These are phyloP conservation scores for Mycena sanguinolenta DNA, from an alignment of 768 basidiomycete genomes.

Conservation along the genomic window DNA sequence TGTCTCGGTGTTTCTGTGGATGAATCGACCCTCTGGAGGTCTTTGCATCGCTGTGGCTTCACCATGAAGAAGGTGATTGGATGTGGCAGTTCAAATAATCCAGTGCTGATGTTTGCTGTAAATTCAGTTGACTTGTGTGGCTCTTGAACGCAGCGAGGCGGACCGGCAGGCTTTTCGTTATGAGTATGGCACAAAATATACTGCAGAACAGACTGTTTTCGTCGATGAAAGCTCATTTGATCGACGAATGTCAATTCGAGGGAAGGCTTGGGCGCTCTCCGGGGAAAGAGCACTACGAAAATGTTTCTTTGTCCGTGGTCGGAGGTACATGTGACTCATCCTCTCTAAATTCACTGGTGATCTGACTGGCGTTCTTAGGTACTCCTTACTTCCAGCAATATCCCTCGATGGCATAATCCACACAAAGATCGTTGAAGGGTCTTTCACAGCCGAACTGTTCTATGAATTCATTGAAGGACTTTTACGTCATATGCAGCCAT, in stretches of 20 bases:
- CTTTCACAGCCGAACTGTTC: slow-evolving; percentile 47
- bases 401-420: slow-evolving; percentile 51
- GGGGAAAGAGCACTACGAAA: slow-evolving; percentile 38
- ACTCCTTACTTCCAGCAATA: slow-evolving; percentile 53
- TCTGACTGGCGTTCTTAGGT: slow-evolving; percentile 29
- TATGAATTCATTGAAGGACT: slow-evolving; percentile 47
- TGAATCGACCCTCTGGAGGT: slow-evolving; percentile 29
- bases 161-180: background rate
- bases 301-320: slow-evolving; percentile 46
- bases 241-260: slow-evolving; percentile 37
- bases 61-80: slow-evolving; percentile 38
- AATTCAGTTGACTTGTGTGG: no score
- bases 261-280: slow-evolving; percentile 44
- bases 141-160: no score
- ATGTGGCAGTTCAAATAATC: background rate
- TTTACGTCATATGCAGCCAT: slow-evolving; percentile 54
- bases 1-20: slow-evolving; percentile 30
- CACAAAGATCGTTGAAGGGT: slow-evolving; percentile 43
- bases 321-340: slow-evolving; percentile 29
- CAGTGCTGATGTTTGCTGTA: no score
- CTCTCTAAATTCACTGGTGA: no score
- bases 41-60: slow-evolving; percentile 36
- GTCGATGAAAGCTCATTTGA: slow-evolving; percentile 52
- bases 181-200: slow-evolving; percentile 2
- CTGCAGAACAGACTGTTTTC: slow-evolving; percentile 47